phyloP scores from a whole-genome alignment of 129 eudicot species.

The Centaurea solstitialis region DNA sequence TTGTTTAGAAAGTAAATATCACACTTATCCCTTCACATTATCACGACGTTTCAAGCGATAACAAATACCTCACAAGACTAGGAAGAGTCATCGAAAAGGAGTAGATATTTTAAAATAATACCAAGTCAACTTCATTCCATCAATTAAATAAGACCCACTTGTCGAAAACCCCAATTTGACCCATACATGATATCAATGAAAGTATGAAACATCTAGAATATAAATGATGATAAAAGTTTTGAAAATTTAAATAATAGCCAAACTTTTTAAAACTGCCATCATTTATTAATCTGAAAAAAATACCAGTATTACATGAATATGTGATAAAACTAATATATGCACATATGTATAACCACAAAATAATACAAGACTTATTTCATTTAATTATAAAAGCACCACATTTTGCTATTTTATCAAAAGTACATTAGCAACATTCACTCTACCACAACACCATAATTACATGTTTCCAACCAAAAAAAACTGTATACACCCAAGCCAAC shows the following conservation, averaged over 20 bases:
- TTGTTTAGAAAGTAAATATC: not conserved
- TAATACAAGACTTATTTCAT: slow-evolving; percentile 14
- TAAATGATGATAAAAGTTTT: not conserved
- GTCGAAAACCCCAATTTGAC: not conserved
- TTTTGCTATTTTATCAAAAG: slow-evolving; percentile 1
- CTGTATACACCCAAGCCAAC: slow-evolving; percentile 22
- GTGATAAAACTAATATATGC: not conserved
- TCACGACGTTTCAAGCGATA: not conserved
- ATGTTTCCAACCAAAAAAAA: not conserved
- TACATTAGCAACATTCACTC: slow-evolving; percentile 16
- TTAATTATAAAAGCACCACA: slow-evolving; percentile 9
- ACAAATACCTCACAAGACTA: slow-evolving; percentile 11
- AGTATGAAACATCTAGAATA: not conserved
- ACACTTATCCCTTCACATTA: not conserved
- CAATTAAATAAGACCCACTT: slow-evolving; percentile 13
- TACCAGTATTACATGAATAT: not conserved
- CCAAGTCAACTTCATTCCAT: slow-evolving; percentile 16
- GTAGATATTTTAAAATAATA: slow-evolving; percentile 14
- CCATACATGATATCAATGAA: slow-evolving; percentile 7
- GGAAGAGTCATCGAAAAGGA: slow-evolving; percentile 5
- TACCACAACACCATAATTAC: slow-evolving; percentile 20
- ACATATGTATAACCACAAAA: not conserved
- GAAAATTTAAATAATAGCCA: not conserved
- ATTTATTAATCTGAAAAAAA: not conserved
- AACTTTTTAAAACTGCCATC: not conserved